These are phyloP conservation scores for Senna tora DNA, from an alignment of 306 rosid species.

Conservation along the genomic window DNA sequence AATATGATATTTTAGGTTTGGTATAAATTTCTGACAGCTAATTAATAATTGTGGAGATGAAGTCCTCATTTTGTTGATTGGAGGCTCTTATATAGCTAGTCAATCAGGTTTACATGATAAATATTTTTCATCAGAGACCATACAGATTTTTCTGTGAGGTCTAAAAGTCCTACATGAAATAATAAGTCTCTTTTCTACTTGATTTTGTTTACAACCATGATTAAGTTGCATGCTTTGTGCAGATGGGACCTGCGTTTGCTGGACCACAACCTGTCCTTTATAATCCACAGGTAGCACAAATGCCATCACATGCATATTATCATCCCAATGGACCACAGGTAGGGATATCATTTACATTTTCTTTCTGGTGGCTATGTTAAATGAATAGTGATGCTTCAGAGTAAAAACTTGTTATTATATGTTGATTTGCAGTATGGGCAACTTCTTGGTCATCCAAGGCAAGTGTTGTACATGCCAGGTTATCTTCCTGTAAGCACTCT, in stretches of 20 bases:
- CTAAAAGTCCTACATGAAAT: conserved; percentile 7
- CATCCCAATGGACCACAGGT: conserved; percentile 97
- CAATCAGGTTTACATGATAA: not conserved
- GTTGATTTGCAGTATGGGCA: conserved; percentile 79
- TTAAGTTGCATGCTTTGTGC: conserved; percentile 41
- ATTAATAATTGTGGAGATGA: not conserved
- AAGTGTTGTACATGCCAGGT: conserved; percentile 70
- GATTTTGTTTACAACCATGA: conserved; percentile 10
- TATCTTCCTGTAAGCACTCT: conserved; percentile 80
- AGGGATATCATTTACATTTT: conserved; percentile 30
- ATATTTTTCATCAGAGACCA: not conserved
- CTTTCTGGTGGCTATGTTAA: conserved; percentile 4
- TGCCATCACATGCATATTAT: conserved; percentile 76
- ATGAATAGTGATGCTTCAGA: conserved; percentile 28
- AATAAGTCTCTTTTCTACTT: conserved; percentile 18
- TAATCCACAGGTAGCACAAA: conserved; percentile 74
- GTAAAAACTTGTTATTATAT: conserved; percentile 32
- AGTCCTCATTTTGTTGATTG: not conserved
- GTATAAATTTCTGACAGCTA: not conserved
- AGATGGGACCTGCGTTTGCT: conserved; percentile 78
- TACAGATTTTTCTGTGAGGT: not conserved
- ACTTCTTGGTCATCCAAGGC: conserved; percentile 82
- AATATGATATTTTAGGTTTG: not conserved
- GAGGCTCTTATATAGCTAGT: not conserved
- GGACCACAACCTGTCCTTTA: conserved; percentile 77